Base-by-base conservation (phyloP, 768 basidiomycete genomes). In the Clitopilus hobsonii region DNA sequence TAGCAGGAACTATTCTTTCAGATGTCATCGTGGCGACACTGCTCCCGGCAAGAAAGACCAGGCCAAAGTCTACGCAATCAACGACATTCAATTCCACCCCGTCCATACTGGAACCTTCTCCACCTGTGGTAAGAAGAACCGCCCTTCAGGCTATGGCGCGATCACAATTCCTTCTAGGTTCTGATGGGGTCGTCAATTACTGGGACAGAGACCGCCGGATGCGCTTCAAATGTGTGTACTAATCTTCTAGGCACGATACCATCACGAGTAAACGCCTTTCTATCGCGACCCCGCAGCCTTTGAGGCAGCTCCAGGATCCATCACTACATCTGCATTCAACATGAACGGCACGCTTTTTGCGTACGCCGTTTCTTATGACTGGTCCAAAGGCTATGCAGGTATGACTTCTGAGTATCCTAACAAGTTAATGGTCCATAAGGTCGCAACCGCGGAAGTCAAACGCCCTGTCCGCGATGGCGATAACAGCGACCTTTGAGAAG, bases 131-230 rank as follows among this genome's bases (percentile, higher is more conserved):
- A 62, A 50, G 69, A 68, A 55, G 61, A 16, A 58, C 60, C 56
- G 52, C 66, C 36, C 22, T 22, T 49, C 7, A 18, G 47, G 52
- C 25, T 56, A 38, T n/a, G 16, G 48, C 13, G 41, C 11, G 24
- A 51, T 51, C 5, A 32, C 20, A 48, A 22, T 14, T 16, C 16
- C 27, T 16, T 27, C 49, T 52, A 89, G 88, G 89, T 13, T 80
- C 88, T 38, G 92, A 94, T 60, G 92, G 92, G n/a, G 87, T 88
- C 3, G 85, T 94, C 67, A 88, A 92, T 77, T 91, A 89, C 69
- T 96, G 94, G 94, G 94, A 97, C 71, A 94, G 94, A 72, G 89
- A 95, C 61, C 85, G 89, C 6, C 87, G 93, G 56, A 92, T 88
- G 6, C 86, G 95, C 36, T 80, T 98, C 72, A 97, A 95, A 74